Base-by-base conservation (phyloP, 2,329 filamentous ascomycete species). In the Exophiala sideris region DNA sequence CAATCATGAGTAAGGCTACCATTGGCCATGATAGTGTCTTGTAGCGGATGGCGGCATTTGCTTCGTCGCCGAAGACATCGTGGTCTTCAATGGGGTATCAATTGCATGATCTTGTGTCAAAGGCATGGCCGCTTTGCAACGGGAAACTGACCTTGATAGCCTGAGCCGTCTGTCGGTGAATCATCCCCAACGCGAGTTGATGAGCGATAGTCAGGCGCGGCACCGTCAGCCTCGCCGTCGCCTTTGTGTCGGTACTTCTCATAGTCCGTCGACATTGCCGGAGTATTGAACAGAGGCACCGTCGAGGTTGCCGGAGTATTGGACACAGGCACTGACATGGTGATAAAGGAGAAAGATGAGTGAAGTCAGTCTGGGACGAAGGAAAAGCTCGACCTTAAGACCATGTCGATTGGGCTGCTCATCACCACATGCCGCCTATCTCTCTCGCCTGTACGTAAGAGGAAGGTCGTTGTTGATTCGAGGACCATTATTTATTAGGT, bases 1-100 rank as follows among this genome's bases (percentile, higher is more conserved):
- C 76, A 45, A 81, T 79, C 78, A 81, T 81, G 54, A 81, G 68
- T 4, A 79, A 66, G 7, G 77, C 72, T 3, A 80, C 77, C 34
- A 80, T 67, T 35, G 71, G 74, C 79, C 78, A 81, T 16, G 72
- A 74, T 10, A 81, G 63, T 0, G 76, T 79, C 61, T 79, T 79
- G 69, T 81, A 82, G 56, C 77, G 75, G 65, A 81, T 81, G 50
- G 70, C 61, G 41, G 70, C 67, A 14, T 58, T 59, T 33, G 66
- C 67, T 52, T 71, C 68, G 48, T 69, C 60, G 1, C 73, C 74
- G 60, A 77, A 75, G 29, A 77, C 71, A 50, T 76, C 75, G 10
- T 66, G 63, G 14, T 57, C 57, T 58, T 58, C 11, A 16, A 5
- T 14, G 39, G 12, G 16, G 20, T 41, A 14, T 41, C 39, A 41